These are phyloP conservation scores for Leishmania amazonensis DNA, from an alignment of 208 protist genomes.

Conservation along the genomic window DNA sequence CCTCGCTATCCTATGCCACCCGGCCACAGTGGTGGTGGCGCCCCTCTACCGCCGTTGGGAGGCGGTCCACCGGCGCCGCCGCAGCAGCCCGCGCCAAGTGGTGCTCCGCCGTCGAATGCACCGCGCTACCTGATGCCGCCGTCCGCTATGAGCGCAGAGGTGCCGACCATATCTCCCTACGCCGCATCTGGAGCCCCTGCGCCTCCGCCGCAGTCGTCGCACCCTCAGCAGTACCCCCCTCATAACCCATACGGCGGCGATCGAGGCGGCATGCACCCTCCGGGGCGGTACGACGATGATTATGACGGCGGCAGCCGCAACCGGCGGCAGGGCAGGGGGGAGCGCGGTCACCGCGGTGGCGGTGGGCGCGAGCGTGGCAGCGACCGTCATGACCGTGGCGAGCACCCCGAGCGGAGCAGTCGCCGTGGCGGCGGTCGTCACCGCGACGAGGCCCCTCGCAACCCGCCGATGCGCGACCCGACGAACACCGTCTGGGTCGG, in stretches of 20 bases:
- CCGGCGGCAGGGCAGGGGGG: constrained; percentile 7
- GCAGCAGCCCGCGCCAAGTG: background rate
- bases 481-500: constrained; percentile 92
- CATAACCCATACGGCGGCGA: constrained; percentile 12
- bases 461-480: constrained; percentile 52
- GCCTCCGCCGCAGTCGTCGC: constrained; percentile 7
- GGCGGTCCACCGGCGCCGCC: background rate
- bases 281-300: constrained; percentile 18
- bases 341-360: constrained; percentile 7
- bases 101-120: background rate
- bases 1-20: constrained; percentile 32
- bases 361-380: constrained; percentile 14
- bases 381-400: constrained; percentile 21
- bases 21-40: background rate
- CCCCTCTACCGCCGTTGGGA: background rate
- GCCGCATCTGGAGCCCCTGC: constrained; percentile 2
- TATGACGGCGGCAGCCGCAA: constrained; percentile 16
- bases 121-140: constrained; percentile 33
- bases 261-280: constrained; percentile 7
- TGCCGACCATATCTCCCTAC: constrained; percentile 22
- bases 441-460: constrained; percentile 27
- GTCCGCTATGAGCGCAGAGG: constrained; percentile 7
- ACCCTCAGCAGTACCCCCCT: constrained; percentile 16
- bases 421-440: constrained; percentile 10
- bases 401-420: constrained; percentile 10